These are phyloP conservation scores for Castanea crenata DNA, from an alignment of 306 rosid genomes.

Conservation along the genomic window DNA sequence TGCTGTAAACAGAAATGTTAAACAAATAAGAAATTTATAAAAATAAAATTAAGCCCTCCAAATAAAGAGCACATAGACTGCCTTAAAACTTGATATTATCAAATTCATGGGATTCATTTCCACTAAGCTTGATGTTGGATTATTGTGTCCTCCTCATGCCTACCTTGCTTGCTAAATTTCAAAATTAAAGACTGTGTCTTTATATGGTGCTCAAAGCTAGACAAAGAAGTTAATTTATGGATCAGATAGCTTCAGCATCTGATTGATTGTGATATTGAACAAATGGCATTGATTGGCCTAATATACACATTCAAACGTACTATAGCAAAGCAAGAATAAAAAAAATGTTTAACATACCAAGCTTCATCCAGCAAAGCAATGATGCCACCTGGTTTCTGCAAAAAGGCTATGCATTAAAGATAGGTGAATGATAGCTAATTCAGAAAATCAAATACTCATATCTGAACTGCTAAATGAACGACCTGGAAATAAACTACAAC, in stretches of 20 bases:
- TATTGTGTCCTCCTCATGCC: not conserved
- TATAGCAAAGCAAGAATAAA: constrained; percentile 11
- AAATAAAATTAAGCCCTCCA: not conserved
- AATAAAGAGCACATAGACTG: not conserved
- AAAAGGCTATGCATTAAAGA: constrained; percentile 18
- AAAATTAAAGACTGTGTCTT: not conserved
- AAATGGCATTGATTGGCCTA: not conserved
- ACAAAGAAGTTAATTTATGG: not conserved
- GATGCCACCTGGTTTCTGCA: constrained; percentile 94
- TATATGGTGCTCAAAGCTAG: not conserved
- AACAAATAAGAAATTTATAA: constrained; percentile 6
- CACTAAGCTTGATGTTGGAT: not conserved
- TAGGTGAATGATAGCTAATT: constrained; percentile 8
- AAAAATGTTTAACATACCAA: constrained; percentile 59
- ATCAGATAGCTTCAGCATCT: not conserved
- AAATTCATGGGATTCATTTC: not conserved
- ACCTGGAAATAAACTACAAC: constrained; percentile 15
- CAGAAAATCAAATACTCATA: constrained; percentile 7
- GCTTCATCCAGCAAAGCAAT: constrained; percentile 93
- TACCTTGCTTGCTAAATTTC: not conserved
- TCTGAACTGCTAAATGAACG: constrained; percentile 10
- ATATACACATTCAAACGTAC: not conserved
- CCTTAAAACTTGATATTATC: not conserved
- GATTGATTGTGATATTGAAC: not conserved
- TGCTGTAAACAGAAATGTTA: constrained; percentile 41